These are phyloP conservation scores for Whalleya microplaca DNA, from an alignment of 2,329 filamentous ascomycete species.

Conservation along the genomic window DNA sequence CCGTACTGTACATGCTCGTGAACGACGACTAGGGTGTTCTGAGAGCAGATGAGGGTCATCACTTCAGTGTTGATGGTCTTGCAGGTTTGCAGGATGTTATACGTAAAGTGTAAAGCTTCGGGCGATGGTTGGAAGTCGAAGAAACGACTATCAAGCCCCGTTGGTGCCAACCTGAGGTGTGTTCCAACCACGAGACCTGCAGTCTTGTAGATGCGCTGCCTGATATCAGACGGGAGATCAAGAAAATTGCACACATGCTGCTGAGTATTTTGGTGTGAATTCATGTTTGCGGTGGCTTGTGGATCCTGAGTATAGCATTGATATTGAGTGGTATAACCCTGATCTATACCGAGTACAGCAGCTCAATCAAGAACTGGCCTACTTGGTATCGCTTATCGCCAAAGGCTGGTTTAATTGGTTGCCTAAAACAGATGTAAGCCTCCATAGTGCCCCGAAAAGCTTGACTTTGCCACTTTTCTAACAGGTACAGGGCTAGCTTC, in stretches of 20 bases:
- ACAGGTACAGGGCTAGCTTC: too few relatives aligned
- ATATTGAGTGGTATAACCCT: neutral
- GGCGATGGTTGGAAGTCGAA: neutral
- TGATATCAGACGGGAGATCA: neutral
- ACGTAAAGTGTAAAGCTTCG: neutral
- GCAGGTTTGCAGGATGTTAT: slow-evolving; percentile 1
- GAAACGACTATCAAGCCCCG: neutral
- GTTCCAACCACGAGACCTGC: slow-evolving; percentile 1
- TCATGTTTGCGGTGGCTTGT: neutral
- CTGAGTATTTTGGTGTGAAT: neutral
- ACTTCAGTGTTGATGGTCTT: slow-evolving; percentile 2
- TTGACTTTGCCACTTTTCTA: too few relatives aligned
- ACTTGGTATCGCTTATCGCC: too few relatives aligned
- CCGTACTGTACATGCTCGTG: neutral
- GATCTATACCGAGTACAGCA: too few relatives aligned
- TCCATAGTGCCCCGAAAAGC: too few relatives aligned
- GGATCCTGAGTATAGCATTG: neutral
- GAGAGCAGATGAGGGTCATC: neutral
- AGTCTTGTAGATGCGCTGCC: neutral
- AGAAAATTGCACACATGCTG: neutral
- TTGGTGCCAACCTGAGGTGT: neutral
- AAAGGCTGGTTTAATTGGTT: too few relatives aligned
- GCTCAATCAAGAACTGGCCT: too few relatives aligned
- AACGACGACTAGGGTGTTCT: neutral
- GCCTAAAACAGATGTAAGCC: too few relatives aligned